These are phyloP conservation scores for Lipomyces chichibuensis DNA, from an alignment of 805 yeast species.

Conservation along the genomic window DNA sequence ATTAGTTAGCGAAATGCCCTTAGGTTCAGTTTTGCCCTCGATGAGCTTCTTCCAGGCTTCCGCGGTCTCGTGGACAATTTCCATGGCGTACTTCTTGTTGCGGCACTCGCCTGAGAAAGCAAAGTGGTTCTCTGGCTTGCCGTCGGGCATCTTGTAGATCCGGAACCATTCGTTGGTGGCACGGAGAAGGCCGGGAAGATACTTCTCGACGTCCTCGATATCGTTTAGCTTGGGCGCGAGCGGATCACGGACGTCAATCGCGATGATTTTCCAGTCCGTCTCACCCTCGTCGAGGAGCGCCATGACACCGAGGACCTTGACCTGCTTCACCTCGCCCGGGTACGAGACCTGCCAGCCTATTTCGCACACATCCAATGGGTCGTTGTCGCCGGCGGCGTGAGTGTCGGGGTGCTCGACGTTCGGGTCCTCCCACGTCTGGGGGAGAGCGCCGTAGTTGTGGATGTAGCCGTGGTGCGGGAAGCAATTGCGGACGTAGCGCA, in stretches of 20 bases:
- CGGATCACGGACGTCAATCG: conserved; percentile 84
- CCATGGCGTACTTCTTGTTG: conserved; percentile 82
- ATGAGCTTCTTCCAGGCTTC: conserved; percentile 82
- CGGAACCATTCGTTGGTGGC: conserved; percentile 98
- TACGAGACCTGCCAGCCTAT: conserved; percentile 65
- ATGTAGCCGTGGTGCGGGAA: conserved; percentile 99
- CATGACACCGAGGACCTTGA: conserved; percentile 90
- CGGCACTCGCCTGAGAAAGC: conserved; percentile 96
- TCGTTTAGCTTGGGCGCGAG: conserved; percentile 84
- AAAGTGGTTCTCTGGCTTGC: conserved; percentile 93
- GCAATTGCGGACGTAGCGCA: conserved; percentile 88
- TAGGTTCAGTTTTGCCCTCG: conserved; percentile 60
- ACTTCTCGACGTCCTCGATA: conserved; percentile 85
- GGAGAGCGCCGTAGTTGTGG: conserved; percentile 96
- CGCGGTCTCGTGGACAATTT: conserved; percentile 77
- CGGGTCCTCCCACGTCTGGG: conserved; percentile 99
- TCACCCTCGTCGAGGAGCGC: conserved; percentile 97
- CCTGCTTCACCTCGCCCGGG: conserved; percentile 78
- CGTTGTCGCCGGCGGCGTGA: conserved; percentile 80
- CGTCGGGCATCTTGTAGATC: conserved; percentile 96
- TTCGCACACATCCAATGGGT: conserved; percentile 93
- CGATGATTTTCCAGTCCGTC: conserved; percentile 96
- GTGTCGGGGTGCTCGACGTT: conserved; percentile 52
- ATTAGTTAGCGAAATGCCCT: conserved; percentile 75
- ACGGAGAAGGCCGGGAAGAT: conserved; percentile 89